Evolutionary conservation across 2,329 filamentous ascomycete genomes (phyloP).

Genomic region (Dendryphion nanum): DNA sequence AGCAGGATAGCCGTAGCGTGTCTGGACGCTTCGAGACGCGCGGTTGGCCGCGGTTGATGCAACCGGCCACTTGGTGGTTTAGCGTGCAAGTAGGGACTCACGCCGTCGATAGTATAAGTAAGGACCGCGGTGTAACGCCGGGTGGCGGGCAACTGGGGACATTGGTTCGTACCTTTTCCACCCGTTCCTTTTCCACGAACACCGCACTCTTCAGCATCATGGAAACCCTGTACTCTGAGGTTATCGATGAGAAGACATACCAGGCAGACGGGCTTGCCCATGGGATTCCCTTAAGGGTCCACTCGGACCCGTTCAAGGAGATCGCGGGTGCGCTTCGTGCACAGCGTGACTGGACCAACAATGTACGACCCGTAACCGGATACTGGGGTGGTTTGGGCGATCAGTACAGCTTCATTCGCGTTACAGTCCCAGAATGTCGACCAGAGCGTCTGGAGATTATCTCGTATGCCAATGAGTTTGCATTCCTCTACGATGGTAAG

Average conservation of each 20-base stretch:
- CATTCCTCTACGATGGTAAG: constrained; percentile 42
- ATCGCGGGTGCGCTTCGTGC: constrained; percentile 28
- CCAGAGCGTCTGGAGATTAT: constrained; percentile 42
- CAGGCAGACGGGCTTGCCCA: constrained; percentile 6
- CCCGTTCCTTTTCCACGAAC: no score
- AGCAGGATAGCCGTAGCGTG: no score
- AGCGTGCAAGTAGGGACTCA: no score
- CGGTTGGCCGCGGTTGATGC: no score
- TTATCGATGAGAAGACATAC: constrained; percentile 3
- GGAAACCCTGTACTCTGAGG: background rate
- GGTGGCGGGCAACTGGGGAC: no score
- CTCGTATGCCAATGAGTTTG: constrained; percentile 43
- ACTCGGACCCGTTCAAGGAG: constrained; percentile 19
- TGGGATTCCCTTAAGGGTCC: constrained; percentile 8
- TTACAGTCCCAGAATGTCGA: constrained; percentile 38
- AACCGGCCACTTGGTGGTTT: no score
- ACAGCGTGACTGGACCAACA: constrained; percentile 32
- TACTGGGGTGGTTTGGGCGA: constrained; percentile 26
- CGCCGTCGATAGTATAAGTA: no score
- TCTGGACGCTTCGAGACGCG: no score
- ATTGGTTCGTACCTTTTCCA: no score
- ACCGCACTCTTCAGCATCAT: no score
- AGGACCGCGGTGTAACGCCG: no score
- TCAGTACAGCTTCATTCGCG: constrained; percentile 28
- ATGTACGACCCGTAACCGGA: constrained; percentile 16